phyloP scores from a whole-genome alignment of 139 green algal species.

The Astrephomene gubernaculifera region DNA sequence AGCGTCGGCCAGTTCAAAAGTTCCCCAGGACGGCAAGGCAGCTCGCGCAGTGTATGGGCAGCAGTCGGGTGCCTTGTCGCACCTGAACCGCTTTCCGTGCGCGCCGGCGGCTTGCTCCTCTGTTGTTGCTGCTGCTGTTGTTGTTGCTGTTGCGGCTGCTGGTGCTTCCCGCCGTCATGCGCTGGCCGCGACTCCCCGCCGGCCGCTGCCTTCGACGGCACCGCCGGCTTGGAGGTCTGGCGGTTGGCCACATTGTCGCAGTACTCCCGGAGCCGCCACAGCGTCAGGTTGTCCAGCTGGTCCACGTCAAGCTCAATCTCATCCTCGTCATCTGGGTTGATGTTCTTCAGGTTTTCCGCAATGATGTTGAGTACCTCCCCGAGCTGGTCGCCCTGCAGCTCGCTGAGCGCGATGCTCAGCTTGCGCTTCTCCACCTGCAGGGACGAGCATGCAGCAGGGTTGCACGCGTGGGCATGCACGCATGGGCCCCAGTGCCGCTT shows the following conservation, averaged over 20 bases:
- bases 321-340: constrained; percentile 47
- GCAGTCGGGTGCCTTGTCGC: too few species aligned
- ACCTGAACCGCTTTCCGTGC: constrained; percentile 43
- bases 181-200: not conserved
- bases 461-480: too few species aligned
- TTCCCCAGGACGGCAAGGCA: too few species aligned
- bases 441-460: too few species aligned
- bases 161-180: constrained; percentile 34
- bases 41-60: too few species aligned
- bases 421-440: constrained; percentile 76
- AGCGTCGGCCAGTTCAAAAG: too few species aligned
- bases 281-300: constrained; percentile 62
- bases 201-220: not conserved
- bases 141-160: too few species aligned
- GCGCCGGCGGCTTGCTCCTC: constrained; percentile 8
- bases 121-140: constrained; percentile 10
- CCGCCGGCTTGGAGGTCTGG: not conserved
- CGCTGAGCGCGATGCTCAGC: constrained; percentile 70
- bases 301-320: constrained; percentile 84
- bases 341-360: constrained; percentile 45
- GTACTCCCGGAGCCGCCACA: constrained; percentile 75
- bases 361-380: constrained; percentile 71
- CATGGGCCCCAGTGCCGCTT: too few species aligned
- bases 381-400: constrained; percentile 76
- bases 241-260: constrained; percentile 46